Base-by-base conservation (phyloP, 106 monocot genomes). In the Platanthera guangdongensis region DNA sequence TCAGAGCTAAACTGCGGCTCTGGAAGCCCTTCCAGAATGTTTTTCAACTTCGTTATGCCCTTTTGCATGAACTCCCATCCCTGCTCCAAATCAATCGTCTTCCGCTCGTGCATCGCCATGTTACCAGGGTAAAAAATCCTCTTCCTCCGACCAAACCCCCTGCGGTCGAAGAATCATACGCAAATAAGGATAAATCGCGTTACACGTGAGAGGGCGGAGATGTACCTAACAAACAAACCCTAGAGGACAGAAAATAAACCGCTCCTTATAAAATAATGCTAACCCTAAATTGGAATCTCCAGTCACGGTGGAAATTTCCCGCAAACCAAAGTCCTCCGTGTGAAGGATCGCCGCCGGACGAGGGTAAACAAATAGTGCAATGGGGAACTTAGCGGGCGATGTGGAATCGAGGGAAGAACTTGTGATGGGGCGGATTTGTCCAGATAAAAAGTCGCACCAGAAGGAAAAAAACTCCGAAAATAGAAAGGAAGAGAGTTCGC, bases 41-140 rank as follows among this genome's bases (percentile, higher is more conserved):
- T 82, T 88, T 92, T 95, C 84, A 95, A 73, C 84, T 95, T 92
- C 30, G 83, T 92, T 78, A 95, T 90, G 6, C 95, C 95, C 79
- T 90, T 90, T 79, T 90, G 88, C 90, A 95, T 88, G 80, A 92
- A 87, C 59, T 87, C 88, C 95, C 95, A 95, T 70, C 95, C 95
- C 68, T 92, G 85, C 79, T 95, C 92, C 75, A 92, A 78, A 80
- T 90, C 90, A 2, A 80, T 80, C 80, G 80, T 80, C 53, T 75
- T 80, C 69, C 80, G 75, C 55, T 80, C 75, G 68, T 68, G 64
- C 68, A 75, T 46, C 80, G 75, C 68, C 80, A 80, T 80, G 47
- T 47, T 47, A 45, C 6, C 15, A n/a, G 16, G 16, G 16, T 3
- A 48, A 1, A 7, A 21, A 51, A 72, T 21, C 4, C 10, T 51